phyloP scores from a whole-genome alignment of 257 asterid species.

The Primulina tabacum region DNA sequence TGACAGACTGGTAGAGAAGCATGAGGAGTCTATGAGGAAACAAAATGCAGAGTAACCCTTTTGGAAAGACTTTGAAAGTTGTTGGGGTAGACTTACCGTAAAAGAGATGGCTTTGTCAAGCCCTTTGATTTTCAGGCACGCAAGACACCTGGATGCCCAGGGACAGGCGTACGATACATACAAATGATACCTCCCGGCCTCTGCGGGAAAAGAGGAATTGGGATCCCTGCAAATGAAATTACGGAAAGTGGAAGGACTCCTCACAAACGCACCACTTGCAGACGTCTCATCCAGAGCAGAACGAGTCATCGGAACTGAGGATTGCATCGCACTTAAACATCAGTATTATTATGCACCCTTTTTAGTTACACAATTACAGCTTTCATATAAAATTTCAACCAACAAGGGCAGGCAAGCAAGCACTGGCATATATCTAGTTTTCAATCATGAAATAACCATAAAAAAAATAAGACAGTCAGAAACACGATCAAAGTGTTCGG shows the following conservation, averaged over 20 bases:
- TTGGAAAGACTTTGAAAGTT: no score
- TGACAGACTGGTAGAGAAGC: conserved; percentile 58
- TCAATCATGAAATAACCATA: background rate
- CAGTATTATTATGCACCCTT: no score
- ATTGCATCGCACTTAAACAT: no score
- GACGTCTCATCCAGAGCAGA: conserved; percentile 84
- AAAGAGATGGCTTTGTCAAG: conserved; percentile 69
- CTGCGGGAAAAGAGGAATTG: conserved; percentile 63
- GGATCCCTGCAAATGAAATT: conserved; percentile 57
- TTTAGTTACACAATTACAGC: no score
- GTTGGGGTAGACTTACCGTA: conserved; percentile 43
- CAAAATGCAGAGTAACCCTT: background rate
- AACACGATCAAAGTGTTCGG: no score
- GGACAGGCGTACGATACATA: conserved; percentile 92
- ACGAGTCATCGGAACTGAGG: conserved; percentile 50
- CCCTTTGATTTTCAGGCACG: conserved; percentile 81
- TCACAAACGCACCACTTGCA: conserved; percentile 71
- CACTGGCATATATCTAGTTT: background rate
- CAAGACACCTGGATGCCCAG: conserved; percentile 95
- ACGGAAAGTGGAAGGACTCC: conserved; percentile 80
- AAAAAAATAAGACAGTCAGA: no score
- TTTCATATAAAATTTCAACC: background rate
- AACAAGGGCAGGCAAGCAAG: background rate
- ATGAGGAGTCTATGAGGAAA: background rate
- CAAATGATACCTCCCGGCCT: conserved; percentile 87